Base-by-base conservation (phyloP, 805 yeast genomes). In the Teunomyces gatunensis region DNA sequence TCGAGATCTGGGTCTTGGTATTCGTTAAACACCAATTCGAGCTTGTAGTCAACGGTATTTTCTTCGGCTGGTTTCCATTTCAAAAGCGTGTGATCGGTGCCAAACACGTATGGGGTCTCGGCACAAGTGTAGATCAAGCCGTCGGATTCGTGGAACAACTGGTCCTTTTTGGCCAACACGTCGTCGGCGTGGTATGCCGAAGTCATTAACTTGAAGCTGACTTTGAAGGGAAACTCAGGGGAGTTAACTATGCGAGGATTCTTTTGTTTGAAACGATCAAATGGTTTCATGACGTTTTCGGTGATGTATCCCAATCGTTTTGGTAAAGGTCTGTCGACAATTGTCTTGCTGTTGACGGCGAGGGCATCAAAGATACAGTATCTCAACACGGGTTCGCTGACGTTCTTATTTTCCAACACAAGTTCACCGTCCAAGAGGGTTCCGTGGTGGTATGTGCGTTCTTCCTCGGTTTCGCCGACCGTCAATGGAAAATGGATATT, bases 1-100 rank as follows among this genome's bases (percentile, higher is more conserved):
- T 81, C 83, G 57, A 85, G 69, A 47, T 83, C 87, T 5, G 79
- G 79, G 61, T 87, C 92, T 40, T 77, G 77, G 55, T 55, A 82
- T 6, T 66, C 55, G 13, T 83, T 80, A 57, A 88, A 87, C 30
- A 77, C 76, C 49, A 89, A 65, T 29, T 75, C 74, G 50, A 94
- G 65, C 61, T 84, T 84, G 67, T 89, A 94, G 67, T 94, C 99
- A 39, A 95, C 81, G 0, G 97, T 86, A 58, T 94, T 95, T 65
- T 92, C 99, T 52, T 88, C 88, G 10, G 96, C 89, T 2, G 99
- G 98, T 61, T 94, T 94, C 99, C 99, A 94, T 67, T 95, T 94
- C 47, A 94, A 69, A 43, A 94, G 72, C 5, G 89, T 81, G 0
- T 81, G 77, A 64, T 94, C 98, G 1, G 98, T 92, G 11, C 98